Base-by-base conservation (phyloP, 2,329 filamentous ascomycete genomes). In the Sporothrix globosa region DNA sequence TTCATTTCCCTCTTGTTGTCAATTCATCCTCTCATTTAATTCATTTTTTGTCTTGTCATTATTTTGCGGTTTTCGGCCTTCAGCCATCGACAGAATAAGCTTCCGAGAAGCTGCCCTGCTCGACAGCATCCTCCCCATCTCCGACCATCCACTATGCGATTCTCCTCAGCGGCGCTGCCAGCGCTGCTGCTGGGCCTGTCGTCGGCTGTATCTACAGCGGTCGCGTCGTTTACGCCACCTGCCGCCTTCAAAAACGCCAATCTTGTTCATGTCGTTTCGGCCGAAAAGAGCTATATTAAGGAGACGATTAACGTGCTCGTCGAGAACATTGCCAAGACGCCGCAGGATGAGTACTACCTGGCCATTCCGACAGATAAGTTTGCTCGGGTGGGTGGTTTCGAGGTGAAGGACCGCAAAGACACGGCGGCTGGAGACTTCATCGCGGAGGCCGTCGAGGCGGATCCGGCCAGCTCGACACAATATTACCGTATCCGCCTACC, bases 181-280 rank as follows among this genome's bases (percentile, higher is more conserved):
- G 86, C 86, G 75, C 82, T 88, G 76, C 80, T 86, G 74, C 88
- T 88, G 77, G 83, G 89, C 77, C 79, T 88, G 75, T 84, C 80
- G 71, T 78, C 85, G 72, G 80, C 81, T 72, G 76, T 75, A 76
- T 76, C 77, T 72, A 78, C 79, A 56, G 77, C 77, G 67, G 74
- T 89, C 56, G 80, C 87, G 75, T 85, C 85, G 73, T 97, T 97
- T 84, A 91, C 88, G 80, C 93, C 95, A 69, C 91, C 94, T 17
- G 92, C 93, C 79, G 92, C 94, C 75, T 99, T 97, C 84, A 93
- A 94, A 83, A 97, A 99, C 81, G 87, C 86, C 81, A 98, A 99
- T 80, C 82, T 98, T 41, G 91, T 98, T 67, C 92, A 96, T 77
- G 90, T 91, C 74, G 90, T 96, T 78, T 97, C 97, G 75, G 82